A percentile compares a stretch with the other conserved stretches of the same genome.
Evolutionary conservation across 1,284 basidiomycete species (phyloP).

Genomic region (Omphalotus olearius): DNA sequence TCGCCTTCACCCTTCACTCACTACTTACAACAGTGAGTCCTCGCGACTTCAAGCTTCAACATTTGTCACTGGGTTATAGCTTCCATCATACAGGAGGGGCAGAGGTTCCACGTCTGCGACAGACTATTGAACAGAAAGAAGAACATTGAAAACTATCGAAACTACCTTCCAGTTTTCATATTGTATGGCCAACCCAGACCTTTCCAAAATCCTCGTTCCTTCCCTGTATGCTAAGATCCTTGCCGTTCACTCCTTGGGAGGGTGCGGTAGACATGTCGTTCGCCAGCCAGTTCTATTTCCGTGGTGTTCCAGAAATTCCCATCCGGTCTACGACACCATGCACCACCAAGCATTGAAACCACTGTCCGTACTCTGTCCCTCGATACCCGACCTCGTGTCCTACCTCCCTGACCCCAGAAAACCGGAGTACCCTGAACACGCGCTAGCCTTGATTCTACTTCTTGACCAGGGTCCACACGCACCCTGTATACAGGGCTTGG

Average conservation of each 20-base stretch:
- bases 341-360: conserved; percentile 14
- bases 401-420: conserved; percentile 12
- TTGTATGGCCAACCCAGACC: neutral
- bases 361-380: conserved; percentile 9
- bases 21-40: no score
- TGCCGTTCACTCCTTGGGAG: conserved; percentile 13
- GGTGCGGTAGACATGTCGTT: conserved; percentile 9
- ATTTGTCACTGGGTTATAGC: no score
- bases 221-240: conserved; percentile 5
- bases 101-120: no score
- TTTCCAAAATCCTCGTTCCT: conserved; percentile 14
- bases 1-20: no score
- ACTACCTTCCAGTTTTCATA: no score
- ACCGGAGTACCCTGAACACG: conserved; percentile 10
- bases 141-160: no score
- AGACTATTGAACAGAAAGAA: no score
- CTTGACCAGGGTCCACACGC: conserved; percentile 14
- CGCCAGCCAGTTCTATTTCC: conserved; percentile 9
- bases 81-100: no score
- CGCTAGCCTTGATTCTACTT: conserved; percentile 12
- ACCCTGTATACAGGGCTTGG: conserved; percentile 8
- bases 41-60: no score
- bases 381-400: conserved; percentile 7
- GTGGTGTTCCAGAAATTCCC: conserved; percentile 10
- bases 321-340: conserved; percentile 8